Conservation (phyloP, 192 early-diverging fungal species). For the Coemansia aciculifera region DNA sequence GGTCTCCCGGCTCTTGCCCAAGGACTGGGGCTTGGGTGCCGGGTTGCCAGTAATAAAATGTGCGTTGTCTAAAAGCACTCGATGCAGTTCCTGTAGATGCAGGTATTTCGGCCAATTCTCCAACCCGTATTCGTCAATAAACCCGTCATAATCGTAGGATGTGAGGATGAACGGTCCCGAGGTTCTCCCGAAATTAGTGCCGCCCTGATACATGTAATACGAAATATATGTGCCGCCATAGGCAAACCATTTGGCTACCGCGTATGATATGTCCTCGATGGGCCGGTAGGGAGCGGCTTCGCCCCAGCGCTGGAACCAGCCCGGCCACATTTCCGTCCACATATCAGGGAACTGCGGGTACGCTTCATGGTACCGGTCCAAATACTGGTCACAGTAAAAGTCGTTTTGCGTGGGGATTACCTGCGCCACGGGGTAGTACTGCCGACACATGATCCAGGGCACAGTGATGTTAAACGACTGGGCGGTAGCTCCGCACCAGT, state of each 20-base stretch:
- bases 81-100: slow-evolving; percentile 41
- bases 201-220: slow-evolving; percentile 69
- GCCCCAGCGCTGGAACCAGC: slow-evolving; percentile 63
- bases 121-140: slow-evolving; percentile 54
- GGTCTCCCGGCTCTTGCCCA: not conserved
- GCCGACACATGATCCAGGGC: slow-evolving; percentile 67
- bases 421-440: slow-evolving; percentile 33
- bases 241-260: slow-evolving; percentile 59
- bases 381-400: slow-evolving; percentile 59
- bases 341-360: slow-evolving; percentile 55
- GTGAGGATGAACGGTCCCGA: slow-evolving; percentile 46
- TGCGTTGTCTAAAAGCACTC: slow-evolving; percentile 19
- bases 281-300: slow-evolving; percentile 50
- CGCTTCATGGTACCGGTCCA: slow-evolving; percentile 24
- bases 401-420: slow-evolving; percentile 58
- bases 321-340: slow-evolving; percentile 63
- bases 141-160: slow-evolving; percentile 54
- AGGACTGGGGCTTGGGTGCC: slow-evolving; percentile 11
- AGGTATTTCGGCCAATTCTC: slow-evolving; percentile 55
- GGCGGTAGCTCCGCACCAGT: slow-evolving; percentile 46
- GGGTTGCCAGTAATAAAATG: slow-evolving; percentile 18
- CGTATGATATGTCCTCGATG: slow-evolving; percentile 61
- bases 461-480: slow-evolving; percentile 42
- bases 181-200: slow-evolving; percentile 65
- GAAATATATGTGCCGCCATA: slow-evolving; percentile 59